These are phyloP conservation scores for Hansenula sp. DNA, from an alignment of 1,139 yeast genomes.

Conservation along the genomic window DNA sequence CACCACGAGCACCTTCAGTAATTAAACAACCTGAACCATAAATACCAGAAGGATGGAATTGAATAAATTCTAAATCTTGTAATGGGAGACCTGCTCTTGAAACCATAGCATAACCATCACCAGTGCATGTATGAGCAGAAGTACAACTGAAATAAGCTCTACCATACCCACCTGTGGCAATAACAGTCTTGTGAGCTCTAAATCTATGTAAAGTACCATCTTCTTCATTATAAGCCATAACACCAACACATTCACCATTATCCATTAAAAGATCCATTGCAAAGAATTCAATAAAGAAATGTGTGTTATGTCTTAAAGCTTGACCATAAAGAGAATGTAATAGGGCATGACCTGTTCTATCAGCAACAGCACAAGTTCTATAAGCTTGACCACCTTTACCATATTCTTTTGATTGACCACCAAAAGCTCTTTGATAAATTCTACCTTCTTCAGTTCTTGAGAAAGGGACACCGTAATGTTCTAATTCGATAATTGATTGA, in stretches of 20 bases:
- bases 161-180: slow-evolving; percentile 99
- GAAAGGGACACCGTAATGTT: slow-evolving; percentile 97
- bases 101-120: slow-evolving; percentile 99
- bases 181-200: slow-evolving; percentile 92
- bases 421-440: slow-evolving; percentile 98
- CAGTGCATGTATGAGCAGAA: slow-evolving; percentile 99
- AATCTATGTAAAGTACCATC: slow-evolving; percentile 98
- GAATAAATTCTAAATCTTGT: slow-evolving; percentile 96
- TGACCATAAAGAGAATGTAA: slow-evolving; percentile 96
- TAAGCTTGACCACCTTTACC: slow-evolving; percentile 99
- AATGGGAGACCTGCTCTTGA: slow-evolving; percentile 97
- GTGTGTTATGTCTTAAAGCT: slow-evolving; percentile 94
- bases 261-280: slow-evolving; percentile 94
- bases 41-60: slow-evolving; percentile 99
- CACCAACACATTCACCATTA: slow-evolving; percentile 96
- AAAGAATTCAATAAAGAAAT: slow-evolving; percentile 95
- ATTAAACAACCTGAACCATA: slow-evolving; percentile 98
- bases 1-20: slow-evolving; percentile 99
- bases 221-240: slow-evolving; percentile 95
- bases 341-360: slow-evolving; percentile 97
- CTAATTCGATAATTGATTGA: slow-evolving; percentile 89
- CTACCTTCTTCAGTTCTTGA: slow-evolving; percentile 96
- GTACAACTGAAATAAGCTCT: slow-evolving; percentile 98
- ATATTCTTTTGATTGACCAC: slow-evolving; percentile 93
- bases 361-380: slow-evolving; percentile 99